These are phyloP conservation scores for Phaeomoniella chlamydospora DNA, from an alignment of 2,329 filamentous ascomycete species.

Conservation along the genomic window DNA sequence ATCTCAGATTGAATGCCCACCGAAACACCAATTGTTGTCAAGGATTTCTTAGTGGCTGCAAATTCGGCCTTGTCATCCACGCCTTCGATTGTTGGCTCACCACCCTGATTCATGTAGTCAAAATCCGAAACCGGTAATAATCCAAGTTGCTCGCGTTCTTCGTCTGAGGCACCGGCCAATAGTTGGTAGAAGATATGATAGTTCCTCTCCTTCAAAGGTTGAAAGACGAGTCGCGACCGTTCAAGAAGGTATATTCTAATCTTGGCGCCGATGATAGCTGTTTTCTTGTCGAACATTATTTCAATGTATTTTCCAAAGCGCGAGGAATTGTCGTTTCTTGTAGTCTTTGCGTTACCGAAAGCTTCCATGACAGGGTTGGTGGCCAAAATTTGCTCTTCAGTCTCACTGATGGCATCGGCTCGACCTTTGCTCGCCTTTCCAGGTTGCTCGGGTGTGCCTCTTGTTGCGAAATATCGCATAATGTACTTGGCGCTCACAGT, in stretches of 20 bases:
- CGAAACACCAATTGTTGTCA: conserved; percentile 75
- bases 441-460: conserved; percentile 82
- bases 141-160: conserved; percentile 64
- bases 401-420: conserved; percentile 76
- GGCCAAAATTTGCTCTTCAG: conserved; percentile 93
- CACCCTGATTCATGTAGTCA: conserved; percentile 92
- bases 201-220: conserved; percentile 92
- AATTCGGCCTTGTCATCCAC: conserved; percentile 95
- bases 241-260: conserved; percentile 93
- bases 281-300: conserved; percentile 94
- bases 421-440: conserved; percentile 62
- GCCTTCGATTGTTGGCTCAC: conserved; percentile 77
- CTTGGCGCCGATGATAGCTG: conserved; percentile 93
- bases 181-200: conserved; percentile 99
- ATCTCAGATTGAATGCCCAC: conserved; percentile 64
- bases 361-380: conserved; percentile 99
- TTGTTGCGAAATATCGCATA: conserved; percentile 97
- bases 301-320: conserved; percentile 99
- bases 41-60: conserved; percentile 68
- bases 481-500: conserved; percentile 99
- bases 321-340: conserved; percentile 96
- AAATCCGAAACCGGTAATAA: conserved; percentile 78
- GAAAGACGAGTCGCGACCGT: conserved; percentile 89
- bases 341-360: conserved; percentile 99
- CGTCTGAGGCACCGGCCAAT: conserved; percentile 76